These are phyloP conservation scores for Diplodia intermedia DNA, from an alignment of 2,329 filamentous ascomycete genomes.

Conservation along the genomic window DNA sequence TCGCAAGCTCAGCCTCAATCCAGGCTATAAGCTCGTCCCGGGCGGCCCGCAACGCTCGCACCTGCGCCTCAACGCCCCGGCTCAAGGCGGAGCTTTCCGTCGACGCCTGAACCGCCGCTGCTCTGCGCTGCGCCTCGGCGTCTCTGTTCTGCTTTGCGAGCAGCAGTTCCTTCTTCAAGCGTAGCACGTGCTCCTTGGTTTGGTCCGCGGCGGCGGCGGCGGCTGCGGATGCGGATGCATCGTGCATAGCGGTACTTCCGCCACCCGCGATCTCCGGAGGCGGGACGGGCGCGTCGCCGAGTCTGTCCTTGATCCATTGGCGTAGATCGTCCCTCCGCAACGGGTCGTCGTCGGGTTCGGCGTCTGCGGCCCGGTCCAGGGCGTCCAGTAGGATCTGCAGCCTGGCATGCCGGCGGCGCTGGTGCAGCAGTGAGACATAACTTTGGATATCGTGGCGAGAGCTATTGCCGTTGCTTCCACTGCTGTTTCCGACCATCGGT, in stretches of 20 bases:
- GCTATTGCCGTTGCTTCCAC: not conserved
- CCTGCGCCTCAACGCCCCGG: conserved; percentile 40
- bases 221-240: conserved; percentile 33
- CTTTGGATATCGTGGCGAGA: conserved; percentile 28
- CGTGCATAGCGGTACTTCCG: conserved; percentile 37
- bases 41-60: conserved; percentile 52
- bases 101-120: conserved; percentile 33
- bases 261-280: conserved; percentile 41
- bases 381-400: conserved; percentile 56
- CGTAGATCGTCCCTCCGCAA: conserved; percentile 39
- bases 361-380: conserved; percentile 48
- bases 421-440: conserved; percentile 55
- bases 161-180: conserved; percentile 50
- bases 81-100: conserved; percentile 16
- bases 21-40: conserved; percentile 59
- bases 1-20: conserved; percentile 58
- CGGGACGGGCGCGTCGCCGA: conserved; percentile 48
- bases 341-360: conserved; percentile 43
- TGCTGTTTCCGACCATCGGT: not conserved
- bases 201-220: conserved; percentile 37
- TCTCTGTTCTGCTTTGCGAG: conserved; percentile 46
- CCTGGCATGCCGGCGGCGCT: conserved; percentile 54
- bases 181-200: conserved; percentile 42
- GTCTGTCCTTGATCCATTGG: conserved; percentile 39
- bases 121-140: conserved; percentile 37